A percentile compares a stretch with the other conserved stretches of the same genome.
Conservation (phyloP, 495 filamentous ascomycete genomes). For the Rhypophila decipiens region DNA sequence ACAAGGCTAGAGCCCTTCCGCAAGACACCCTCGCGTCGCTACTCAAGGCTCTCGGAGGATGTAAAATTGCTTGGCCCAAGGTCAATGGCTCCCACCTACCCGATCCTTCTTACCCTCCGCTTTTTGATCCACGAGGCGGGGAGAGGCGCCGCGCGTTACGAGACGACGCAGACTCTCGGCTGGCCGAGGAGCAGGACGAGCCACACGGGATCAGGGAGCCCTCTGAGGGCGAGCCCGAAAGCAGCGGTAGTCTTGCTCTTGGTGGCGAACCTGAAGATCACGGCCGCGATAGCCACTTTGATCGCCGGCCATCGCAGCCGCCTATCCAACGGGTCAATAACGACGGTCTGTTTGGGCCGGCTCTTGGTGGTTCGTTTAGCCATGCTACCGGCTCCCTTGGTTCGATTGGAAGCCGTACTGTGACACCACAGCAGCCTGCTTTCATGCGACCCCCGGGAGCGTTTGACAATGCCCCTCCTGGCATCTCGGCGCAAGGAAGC, state of each 20-base stretch:
- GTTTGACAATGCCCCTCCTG: conserved; percentile 45
- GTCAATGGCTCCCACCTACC: conserved; percentile 14
- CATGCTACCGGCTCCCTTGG: conserved; percentile 39
- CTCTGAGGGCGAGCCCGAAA: conserved; percentile 55
- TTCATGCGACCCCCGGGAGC: conserved; percentile 52
- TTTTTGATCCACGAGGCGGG: conserved; percentile 76
- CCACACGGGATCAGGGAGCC: conserved; percentile 29
- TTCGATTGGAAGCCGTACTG: conserved; percentile 54
- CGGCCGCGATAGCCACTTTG: conserved; percentile 44
- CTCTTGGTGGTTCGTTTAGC: conserved; percentile 46
- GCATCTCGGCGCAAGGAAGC: conserved; percentile 42
- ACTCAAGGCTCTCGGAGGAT: conserved; percentile 27
- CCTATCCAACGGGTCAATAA: conserved; percentile 62
- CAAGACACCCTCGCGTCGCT: conserved; percentile 20
- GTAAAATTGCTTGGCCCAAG: conserved; percentile 22
- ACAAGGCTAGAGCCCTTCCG: conserved; percentile 12
- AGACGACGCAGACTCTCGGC: conserved; percentile 57
- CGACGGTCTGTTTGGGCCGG: conserved; percentile 48
- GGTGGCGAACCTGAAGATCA: conserved; percentile 85
- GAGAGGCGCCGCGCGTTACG: conserved; percentile 66
- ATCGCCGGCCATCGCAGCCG: conserved; percentile 57
- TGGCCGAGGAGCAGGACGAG: conserved; percentile 54
- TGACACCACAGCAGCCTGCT: conserved; percentile 82
- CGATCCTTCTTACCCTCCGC: conserved; percentile 52
- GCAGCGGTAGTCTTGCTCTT: conserved; percentile 75